Percentiles rank a stretch among this genome's conserved stretches.
Evolutionary conservation across 306 rosid species (phyloP).

Genomic region (peach (Prunus persica)): DNA sequence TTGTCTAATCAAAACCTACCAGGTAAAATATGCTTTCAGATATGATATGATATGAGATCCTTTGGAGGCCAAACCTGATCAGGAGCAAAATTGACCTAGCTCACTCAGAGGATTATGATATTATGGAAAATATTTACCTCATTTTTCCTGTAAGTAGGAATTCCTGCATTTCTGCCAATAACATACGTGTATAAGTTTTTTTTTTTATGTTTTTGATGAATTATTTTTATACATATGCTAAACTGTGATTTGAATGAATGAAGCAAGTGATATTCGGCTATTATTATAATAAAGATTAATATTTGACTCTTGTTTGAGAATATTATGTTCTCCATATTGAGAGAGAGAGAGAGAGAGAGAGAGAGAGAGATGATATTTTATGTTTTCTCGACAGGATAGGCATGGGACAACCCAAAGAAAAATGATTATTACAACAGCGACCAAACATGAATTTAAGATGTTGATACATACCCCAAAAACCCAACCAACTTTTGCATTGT

Average conservation of each 20-base stretch:
- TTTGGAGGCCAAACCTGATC: background rate
- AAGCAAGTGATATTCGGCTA: too few species aligned
- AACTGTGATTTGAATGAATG: too few species aligned
- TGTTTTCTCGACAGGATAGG: background rate
- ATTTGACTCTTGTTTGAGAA: background rate
- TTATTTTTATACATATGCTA: too few species aligned
- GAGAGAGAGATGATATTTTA: too few species aligned
- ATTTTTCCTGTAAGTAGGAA: too few species aligned
- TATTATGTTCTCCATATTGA: background rate
- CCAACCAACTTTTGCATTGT: background rate
- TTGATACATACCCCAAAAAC: background rate
- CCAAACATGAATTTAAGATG: background rate
- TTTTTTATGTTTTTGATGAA: too few species aligned
- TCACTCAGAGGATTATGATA: background rate
- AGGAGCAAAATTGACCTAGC: background rate
- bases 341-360: background rate
- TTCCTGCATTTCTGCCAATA: rapidly evolving
- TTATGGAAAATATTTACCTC: background rate
- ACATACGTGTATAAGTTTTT: too few species aligned
- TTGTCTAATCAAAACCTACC: constrained; percentile 10
- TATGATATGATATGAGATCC: background rate
- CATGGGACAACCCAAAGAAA: background rate
- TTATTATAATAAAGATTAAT: background rate
- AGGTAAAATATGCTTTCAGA: background rate
- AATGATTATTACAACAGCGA: background rate